Percentiles rank a stretch among this genome's conserved stretches.
phyloP scores from a whole-genome alignment of 2,329 filamentous ascomycete genomes.

The Cladosporium oxysporum region DNA sequence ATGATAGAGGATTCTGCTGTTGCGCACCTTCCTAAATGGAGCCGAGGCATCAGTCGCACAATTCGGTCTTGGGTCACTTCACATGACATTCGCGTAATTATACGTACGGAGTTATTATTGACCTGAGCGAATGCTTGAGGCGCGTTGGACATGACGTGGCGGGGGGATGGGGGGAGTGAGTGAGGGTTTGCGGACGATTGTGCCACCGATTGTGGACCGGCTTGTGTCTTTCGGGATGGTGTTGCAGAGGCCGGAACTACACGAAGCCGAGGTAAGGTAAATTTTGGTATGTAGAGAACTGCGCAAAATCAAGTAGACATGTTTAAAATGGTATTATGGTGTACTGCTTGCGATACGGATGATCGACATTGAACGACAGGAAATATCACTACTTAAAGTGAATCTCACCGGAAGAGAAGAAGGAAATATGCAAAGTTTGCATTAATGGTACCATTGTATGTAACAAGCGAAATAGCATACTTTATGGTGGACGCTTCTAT shows the following conservation, averaged over 20 bases:
- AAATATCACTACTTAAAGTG: not conserved
- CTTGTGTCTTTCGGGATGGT: not conserved
- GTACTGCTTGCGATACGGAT: not conserved
- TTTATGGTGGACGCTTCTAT: not conserved
- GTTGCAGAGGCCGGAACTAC: not conserved
- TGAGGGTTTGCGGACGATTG: constrained; percentile 7
- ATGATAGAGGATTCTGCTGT: constrained; percentile 22
- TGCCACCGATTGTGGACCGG: constrained; percentile 1
- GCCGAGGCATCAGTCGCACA: constrained; percentile 10
- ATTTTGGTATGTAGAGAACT: not conserved
- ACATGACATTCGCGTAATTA: not conserved
- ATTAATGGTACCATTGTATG: not conserved
- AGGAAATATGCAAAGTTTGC: not conserved
- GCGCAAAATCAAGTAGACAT: not conserved
- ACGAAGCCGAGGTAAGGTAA: constrained; percentile 8
- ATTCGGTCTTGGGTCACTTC: not conserved
- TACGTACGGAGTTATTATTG: constrained; percentile 13
- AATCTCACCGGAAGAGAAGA: not conserved
- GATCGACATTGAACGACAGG: not conserved
- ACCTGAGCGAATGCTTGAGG: constrained; percentile 17
- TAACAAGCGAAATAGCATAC: not conserved
- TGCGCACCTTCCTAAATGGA: constrained; percentile 17
- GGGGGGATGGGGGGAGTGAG: constrained; percentile 3
- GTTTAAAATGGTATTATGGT: no score
- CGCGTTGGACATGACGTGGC: constrained; percentile 18